phyloP scores from a whole-genome alignment of 1,139 yeast genomes.

The Petasospora fabianii region DNA sequence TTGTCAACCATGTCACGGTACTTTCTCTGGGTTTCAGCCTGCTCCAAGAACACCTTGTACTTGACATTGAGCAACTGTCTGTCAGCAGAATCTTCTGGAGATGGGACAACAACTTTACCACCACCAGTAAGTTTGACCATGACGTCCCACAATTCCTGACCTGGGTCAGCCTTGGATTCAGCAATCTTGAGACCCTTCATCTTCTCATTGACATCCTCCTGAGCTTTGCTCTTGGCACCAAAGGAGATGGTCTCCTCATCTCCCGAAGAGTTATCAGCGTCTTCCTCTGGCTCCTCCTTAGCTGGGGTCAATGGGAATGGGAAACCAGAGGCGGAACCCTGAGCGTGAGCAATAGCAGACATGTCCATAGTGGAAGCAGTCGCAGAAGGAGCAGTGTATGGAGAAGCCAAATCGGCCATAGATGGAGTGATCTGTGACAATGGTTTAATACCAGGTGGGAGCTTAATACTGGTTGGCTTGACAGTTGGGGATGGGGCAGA shows the following conservation, averaged over 20 bases:
- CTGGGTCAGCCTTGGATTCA: conserved; percentile 28
- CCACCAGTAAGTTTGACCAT: conserved; percentile 84
- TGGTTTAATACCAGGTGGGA: conserved; percentile 22
- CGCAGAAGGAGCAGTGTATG: conserved; percentile 74
- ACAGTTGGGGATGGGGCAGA: conserved; percentile 20
- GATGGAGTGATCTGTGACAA: conserved; percentile 8
- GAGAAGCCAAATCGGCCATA: conserved; percentile 44
- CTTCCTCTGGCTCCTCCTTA: conserved; percentile 7
- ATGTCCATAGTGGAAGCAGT: conserved; percentile 57
- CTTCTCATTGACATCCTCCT: conserved; percentile 35
- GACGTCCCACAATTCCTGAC: conserved; percentile 73
- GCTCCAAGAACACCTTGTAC: conserved; percentile 82
- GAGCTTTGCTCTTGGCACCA: conserved; percentile 52
- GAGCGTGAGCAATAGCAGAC: conserved; percentile 42
- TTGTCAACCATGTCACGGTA: conserved; percentile 69
- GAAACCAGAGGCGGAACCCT: conserved; percentile 33
- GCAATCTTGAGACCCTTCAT: conserved; percentile 26
- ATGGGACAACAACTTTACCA: conserved; percentile 75
- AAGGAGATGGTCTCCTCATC: conserved; percentile 52
- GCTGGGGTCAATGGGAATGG: conserved; percentile 55
- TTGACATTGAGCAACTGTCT: conserved; percentile 69
- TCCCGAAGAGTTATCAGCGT: conserved; percentile 22
- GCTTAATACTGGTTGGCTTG: conserved; percentile 24
- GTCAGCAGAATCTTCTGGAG: conserved; percentile 54
- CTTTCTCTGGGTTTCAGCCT: conserved; percentile 73